Base-by-base conservation (phyloP, 805 yeast genomes). In the Teunomyces tritomae region DNA sequence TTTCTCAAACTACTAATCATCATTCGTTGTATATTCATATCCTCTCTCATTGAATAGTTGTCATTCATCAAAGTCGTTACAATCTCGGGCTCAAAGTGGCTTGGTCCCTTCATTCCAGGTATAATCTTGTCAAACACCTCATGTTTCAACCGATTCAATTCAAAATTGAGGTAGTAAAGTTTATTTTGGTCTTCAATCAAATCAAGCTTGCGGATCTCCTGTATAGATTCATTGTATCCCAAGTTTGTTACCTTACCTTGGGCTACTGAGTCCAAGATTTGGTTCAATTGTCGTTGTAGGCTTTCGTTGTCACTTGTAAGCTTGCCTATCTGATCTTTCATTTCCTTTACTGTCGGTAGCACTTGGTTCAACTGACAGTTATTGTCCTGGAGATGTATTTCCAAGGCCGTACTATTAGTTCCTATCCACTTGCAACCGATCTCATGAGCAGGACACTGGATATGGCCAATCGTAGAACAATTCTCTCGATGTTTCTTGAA, bases 351-450 rank as follows among this genome's bases (percentile, higher is more conserved):
- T 29, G 51, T 56, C 0, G 75, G 75, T 8, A 67, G 47, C 13
- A 71, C 49, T 30, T 54, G 57, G 47, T 60, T 57, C 27, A 71
- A 52, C 28, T 61, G 68, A 49, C 76, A 71, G 43, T 61, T 61
- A 16, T 58, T 61, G 14, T 58, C 56, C 28, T 61, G 59, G 8
- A 63, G 26, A 47, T 71, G 76, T 16, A 66, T 63, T 44, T 71
- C 76, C 37, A 71, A 50, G 7, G 72, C 54, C 2, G 74, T 65
- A 30, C 63, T 62, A 35, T 57, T 70, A 29, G 56, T 58, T 0
- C 75, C 76, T 1, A 63, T 54, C 80, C 83, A 79, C 28, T 63
- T 67, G 51, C 84, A 79, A 1, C 84, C 84, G 43, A 70, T 74
- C 27, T 63, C 65, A 14, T 51, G 48, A 0, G 79, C 82, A 0